A percentile compares a stretch with the other conserved stretches of the same genome.
Conservation (phyloP, 495 filamentous ascomycete genomes). For the Trichodelitschia bisporula region DNA sequence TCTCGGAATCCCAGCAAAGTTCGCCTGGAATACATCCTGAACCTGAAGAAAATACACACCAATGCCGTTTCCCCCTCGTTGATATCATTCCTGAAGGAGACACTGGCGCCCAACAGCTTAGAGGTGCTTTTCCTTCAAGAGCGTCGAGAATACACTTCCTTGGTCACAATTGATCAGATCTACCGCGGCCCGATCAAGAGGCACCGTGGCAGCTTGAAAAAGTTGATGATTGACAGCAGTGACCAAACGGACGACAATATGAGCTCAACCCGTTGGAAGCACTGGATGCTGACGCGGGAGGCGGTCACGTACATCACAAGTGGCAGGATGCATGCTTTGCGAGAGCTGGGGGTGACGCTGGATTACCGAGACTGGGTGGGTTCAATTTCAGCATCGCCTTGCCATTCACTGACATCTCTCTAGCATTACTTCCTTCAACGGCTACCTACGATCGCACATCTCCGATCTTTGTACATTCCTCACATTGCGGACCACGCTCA, state of each 20-base stretch:
- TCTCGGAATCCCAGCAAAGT: constrained; percentile 2
- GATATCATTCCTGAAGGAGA: constrained; percentile 65
- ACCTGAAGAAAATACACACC: constrained; percentile 59
- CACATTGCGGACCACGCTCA: constrained; percentile 42
- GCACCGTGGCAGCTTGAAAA: constrained; percentile 49
- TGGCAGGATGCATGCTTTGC: constrained; percentile 52
- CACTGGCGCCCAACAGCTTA: constrained; percentile 61
- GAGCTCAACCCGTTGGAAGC: constrained; percentile 27
- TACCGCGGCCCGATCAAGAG: constrained; percentile 47
- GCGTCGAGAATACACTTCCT: constrained; percentile 24
- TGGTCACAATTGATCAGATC: constrained; percentile 47
- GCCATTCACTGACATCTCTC: constrained; percentile 9
- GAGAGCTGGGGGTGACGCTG: constrained; percentile 53
- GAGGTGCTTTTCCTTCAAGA: constrained; percentile 76
- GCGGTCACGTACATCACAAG: constrained; percentile 57
- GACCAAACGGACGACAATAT: constrained; percentile 18
- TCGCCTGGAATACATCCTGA: constrained; percentile 36
- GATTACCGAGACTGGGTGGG: constrained; percentile 76
- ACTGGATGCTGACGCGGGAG: constrained; percentile 59
- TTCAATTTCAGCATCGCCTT: constrained; percentile 2
- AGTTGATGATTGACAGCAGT: constrained; percentile 54
- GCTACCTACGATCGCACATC: constrained; percentile 47
- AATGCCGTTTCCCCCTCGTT: constrained; percentile 54
- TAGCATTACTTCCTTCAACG: constrained; percentile 77
- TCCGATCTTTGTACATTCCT: constrained; percentile 59